Evolutionary conservation across 805 yeast genomes (phyloP).

Genomic region (Maudiozyma pseudohumilis): DNA sequence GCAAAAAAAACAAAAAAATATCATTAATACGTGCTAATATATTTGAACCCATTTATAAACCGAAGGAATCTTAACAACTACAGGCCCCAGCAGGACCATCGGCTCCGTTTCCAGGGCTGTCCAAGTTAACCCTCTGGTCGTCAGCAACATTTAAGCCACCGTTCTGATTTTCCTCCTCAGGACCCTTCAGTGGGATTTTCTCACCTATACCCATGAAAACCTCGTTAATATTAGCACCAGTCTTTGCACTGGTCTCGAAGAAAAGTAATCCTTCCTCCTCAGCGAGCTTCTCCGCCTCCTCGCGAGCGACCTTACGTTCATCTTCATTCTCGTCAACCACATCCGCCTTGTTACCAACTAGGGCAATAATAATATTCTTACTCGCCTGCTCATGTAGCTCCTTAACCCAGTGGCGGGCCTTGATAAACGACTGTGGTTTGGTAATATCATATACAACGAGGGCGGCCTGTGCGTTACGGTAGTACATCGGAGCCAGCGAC

Average conservation of each 20-base stretch:
- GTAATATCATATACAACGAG: constrained; percentile 92
- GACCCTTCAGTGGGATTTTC: constrained; percentile 51
- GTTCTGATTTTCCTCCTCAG: constrained; percentile 18
- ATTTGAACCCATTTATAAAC: no score
- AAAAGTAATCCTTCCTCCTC: constrained; percentile 84
- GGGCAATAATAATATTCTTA: constrained; percentile 83
- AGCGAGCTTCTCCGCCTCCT: constrained; percentile 81
- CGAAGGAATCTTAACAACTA: constrained; percentile 23
- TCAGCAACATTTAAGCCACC: constrained; percentile 18
- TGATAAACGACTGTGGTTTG: constrained; percentile 86
- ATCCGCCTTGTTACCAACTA: constrained; percentile 90
- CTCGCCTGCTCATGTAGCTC: constrained; percentile 92
- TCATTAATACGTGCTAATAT: no score
- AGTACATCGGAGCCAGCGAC: constrained; percentile 92
- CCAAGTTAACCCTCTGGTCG: constrained; percentile 29
- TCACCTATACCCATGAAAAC: constrained; percentile 85
- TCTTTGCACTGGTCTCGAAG: constrained; percentile 91
- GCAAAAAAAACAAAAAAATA: no score
- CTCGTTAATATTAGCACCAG: constrained; percentile 79
- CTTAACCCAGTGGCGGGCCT: constrained; percentile 97
- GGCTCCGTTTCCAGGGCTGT: constrained; percentile 24
- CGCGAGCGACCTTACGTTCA: constrained; percentile 61
- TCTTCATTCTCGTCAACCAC: constrained; percentile 44
- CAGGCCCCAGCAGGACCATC: constrained; percentile 26
- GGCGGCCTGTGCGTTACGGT: constrained; percentile 95